phyloP scores from a whole-genome alignment of 139 green algal genomes.

The Chlorella vulgaris region DNA sequence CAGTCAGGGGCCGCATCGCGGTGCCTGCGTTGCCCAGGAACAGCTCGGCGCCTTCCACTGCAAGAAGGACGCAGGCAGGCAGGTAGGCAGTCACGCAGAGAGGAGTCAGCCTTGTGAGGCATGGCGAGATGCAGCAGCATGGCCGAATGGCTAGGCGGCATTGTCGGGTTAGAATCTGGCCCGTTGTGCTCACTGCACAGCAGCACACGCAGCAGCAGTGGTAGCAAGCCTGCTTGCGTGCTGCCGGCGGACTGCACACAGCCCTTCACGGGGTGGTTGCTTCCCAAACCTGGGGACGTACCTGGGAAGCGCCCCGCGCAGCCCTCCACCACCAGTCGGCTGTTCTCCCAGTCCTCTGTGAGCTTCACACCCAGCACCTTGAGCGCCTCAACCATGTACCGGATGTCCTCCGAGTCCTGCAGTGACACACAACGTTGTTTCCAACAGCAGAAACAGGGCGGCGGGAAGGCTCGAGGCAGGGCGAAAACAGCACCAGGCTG shows the following conservation, averaged over 20 bases:
- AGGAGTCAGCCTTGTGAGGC: no score
- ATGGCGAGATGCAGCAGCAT: neutral
- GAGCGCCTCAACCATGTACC: conserved; percentile 93
- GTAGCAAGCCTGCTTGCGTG: no score
- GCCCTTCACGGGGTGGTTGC: no score
- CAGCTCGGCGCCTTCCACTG: conserved; percentile 65
- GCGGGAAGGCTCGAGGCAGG: no score
- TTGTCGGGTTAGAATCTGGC: no score
- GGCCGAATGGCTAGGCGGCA: no score
- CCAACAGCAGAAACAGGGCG: no score
- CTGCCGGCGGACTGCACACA: no score
- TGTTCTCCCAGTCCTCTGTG: conserved; percentile 78
- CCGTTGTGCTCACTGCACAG: no score
- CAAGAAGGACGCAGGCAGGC: neutral
- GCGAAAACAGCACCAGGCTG: neutral
- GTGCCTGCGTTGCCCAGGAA: conserved; percentile 99
- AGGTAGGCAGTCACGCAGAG: no score
- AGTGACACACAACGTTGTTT: no score
- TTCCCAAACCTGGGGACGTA: conserved; percentile 24
- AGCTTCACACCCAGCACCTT: conserved; percentile 87
- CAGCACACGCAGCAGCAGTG: no score
- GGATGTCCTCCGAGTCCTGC: conserved; percentile 95
- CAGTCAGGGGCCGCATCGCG: conserved; percentile 97
- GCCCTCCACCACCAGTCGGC: conserved; percentile 75
- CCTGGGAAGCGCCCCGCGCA: conserved; percentile 87